phyloP scores from a whole-genome alignment of 805 yeast genomes.

The Monosporozyma unispora region DNA sequence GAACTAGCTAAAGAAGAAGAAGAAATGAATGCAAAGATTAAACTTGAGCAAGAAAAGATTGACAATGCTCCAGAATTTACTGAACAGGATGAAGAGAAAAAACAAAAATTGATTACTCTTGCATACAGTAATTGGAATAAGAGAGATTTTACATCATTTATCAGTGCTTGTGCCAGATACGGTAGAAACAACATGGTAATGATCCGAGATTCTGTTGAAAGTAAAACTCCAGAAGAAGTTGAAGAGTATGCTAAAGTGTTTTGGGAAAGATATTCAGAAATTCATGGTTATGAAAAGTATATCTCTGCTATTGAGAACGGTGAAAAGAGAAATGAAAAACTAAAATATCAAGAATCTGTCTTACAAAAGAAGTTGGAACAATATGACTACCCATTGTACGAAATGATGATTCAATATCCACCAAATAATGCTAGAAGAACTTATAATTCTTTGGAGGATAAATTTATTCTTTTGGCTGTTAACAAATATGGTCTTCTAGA shows the following conservation, averaged over 20 bases:
- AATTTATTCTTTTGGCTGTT: constrained; percentile 52
- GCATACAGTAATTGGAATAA: constrained; percentile 65
- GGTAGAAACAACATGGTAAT: constrained; percentile 45
- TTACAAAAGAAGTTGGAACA: constrained; percentile 45
- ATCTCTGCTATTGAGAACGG: constrained; percentile 64
- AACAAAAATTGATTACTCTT: constrained; percentile 42
- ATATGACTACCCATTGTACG: constrained; percentile 51
- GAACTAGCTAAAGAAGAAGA: constrained; percentile 1
- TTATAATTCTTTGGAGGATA: constrained; percentile 61
- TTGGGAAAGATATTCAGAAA: constrained; percentile 51
- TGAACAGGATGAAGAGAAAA: constrained; percentile 49
- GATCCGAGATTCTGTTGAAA: constrained; percentile 48
- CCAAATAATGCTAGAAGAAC: constrained; percentile 76
- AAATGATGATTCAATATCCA: constrained; percentile 60
- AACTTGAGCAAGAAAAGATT: constrained; percentile 44
- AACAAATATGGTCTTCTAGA: constrained; percentile 56
- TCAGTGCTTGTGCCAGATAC: constrained; percentile 58
- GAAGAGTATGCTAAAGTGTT: constrained; percentile 48
- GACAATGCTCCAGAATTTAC: constrained; percentile 51
- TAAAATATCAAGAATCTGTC: constrained; percentile 46
- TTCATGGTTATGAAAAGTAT: constrained; percentile 67
- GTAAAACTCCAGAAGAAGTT: constrained; percentile 52
- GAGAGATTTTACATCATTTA: constrained; percentile 63
- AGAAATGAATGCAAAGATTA: constrained; percentile 14
- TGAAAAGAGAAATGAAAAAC: constrained; percentile 53